Conservation (phyloP, 164 flowering plant species). For the Berberis thunbergii region DNA sequence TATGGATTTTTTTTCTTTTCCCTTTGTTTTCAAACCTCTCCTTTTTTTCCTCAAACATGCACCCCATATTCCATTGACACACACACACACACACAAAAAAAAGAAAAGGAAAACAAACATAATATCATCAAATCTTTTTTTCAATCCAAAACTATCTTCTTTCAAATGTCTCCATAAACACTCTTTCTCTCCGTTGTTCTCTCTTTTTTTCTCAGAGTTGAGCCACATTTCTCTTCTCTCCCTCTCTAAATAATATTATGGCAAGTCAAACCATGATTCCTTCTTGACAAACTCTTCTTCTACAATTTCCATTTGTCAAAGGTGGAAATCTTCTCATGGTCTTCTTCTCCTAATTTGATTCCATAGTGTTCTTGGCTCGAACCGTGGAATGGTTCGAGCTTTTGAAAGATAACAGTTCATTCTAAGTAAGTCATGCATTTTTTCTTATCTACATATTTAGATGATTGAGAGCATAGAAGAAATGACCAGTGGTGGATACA, state of each 20-base stretch:
- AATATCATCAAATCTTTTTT: background rate
- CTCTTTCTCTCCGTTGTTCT: background rate
- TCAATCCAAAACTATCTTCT: background rate
- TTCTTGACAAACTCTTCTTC: background rate
- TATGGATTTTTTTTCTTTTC: background rate
- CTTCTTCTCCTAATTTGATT: background rate
- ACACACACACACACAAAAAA: constrained; percentile 2
- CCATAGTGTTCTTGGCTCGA: background rate
- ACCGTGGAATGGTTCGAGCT: constrained; percentile 34
- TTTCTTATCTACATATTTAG: too few relatives aligned
- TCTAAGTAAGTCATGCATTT: background rate
- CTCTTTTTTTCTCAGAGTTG: background rate
- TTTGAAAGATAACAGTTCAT: constrained; percentile 19
- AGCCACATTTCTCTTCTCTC: background rate
- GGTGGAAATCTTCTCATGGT: background rate
- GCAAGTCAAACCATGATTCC: background rate
- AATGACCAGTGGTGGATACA: background rate
- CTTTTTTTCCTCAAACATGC: constrained; percentile 21
- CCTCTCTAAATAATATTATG: background rate
- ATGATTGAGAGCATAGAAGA: too few relatives aligned
- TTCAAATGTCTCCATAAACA: background rate
- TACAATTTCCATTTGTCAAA: background rate
- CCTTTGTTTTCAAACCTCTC: constrained; percentile 1
- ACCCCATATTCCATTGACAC: constrained; percentile 26
- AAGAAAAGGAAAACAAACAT: background rate